Evolutionary conservation across 768 basidiomycete genomes (phyloP), one percentile per base, ranked within the genome.

Genomic region (Kwoniella sp.): DNA sequence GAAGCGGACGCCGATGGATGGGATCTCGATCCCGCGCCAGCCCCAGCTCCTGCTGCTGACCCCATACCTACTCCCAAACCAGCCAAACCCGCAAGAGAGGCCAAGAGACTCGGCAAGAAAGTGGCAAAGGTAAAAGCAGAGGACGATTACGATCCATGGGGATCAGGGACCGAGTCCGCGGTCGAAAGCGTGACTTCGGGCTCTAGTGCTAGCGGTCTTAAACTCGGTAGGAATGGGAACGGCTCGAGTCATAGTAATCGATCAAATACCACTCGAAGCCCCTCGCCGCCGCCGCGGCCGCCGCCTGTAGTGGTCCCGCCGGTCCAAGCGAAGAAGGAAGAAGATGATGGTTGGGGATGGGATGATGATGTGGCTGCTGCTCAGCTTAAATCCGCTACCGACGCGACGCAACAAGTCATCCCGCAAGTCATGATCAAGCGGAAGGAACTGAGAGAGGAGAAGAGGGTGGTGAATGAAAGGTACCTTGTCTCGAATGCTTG

Each of bases 51-150:
- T 7, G 29, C 46, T 15, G n/a, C 40, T 7, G 55, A 81, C 80
- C 25, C 83, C 84, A 47, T 49, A 22, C 84, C 84, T 47, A 85
- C 83, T 65, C 83, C 82, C 12, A 82, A 85, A 27, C 86, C 89
- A 0, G 27, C 50, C 73, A 85, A 86, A 46, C 83, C 86, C 12
- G 81, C 92, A 37, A 80, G 82, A 15, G 91, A 93, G 79, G 88
- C 88, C 48, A 84, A 74, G 52, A 55, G 67, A 48, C 46, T 77
- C 21, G 76, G 76, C 12, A 77, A 73, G 58, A 76, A 70, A 47
- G 67, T 73, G 7, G 72, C 74, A 0, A 73, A 71, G 53, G 68
- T 64, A n/a, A 68, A 68, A 55, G 47, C 52, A 26, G 49, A 49
- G 19, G 64, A 63, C 6, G 64, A 67, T 15, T 66, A 72, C 25